A percentile compares a stretch with the other conserved stretches of the same genome.
phyloP scores from a whole-genome alignment of 495 filamentous ascomycete species.

The Penicillium goetzii region DNA sequence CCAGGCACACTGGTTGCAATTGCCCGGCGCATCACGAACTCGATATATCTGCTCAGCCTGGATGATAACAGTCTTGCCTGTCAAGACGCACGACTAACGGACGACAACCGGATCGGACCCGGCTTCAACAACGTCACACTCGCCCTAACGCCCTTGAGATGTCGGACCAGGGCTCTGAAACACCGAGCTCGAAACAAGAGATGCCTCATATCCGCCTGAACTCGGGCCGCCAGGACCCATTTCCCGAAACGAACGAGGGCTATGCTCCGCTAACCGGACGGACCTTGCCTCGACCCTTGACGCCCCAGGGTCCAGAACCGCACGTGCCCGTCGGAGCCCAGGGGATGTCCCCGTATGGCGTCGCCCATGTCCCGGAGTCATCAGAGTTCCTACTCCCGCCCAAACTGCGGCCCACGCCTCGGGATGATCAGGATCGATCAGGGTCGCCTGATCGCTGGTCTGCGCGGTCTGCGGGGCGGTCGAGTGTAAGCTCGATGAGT shows the following conservation, averaged over 20 bases:
- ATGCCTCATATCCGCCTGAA: conserved; percentile 64
- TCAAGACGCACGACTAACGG: background rate
- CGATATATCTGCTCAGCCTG: background rate
- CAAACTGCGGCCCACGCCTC: conserved; percentile 28
- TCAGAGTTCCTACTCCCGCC: conserved; percentile 66
- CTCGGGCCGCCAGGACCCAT: conserved; percentile 58
- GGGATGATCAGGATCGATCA: conserved; percentile 22
- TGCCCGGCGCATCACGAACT: background rate
- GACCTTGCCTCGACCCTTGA: conserved; percentile 32
- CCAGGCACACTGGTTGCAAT: background rate
- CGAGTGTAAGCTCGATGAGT: conserved; percentile 45
- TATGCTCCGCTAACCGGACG: conserved; percentile 29
- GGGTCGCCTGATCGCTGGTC: conserved; percentile 30
- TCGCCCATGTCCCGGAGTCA: conserved; percentile 51
- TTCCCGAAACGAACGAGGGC: conserved; percentile 38
- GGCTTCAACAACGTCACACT: background rate
- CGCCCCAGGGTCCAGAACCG: conserved; percentile 21
- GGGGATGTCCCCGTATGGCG: conserved; percentile 34
- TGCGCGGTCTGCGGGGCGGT: conserved; percentile 25
- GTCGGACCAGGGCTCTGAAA: conserved; percentile 27
- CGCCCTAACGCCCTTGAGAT: conserved; percentile 14
- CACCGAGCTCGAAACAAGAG: conserved; percentile 11
- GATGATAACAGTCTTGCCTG: background rate
- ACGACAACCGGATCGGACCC: conserved; percentile 7
- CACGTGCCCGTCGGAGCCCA: conserved; percentile 20